Evolutionary conservation across 1,139 yeast genomes (phyloP).

Genomic region (Lodderomyces metapsilosis): DNA sequence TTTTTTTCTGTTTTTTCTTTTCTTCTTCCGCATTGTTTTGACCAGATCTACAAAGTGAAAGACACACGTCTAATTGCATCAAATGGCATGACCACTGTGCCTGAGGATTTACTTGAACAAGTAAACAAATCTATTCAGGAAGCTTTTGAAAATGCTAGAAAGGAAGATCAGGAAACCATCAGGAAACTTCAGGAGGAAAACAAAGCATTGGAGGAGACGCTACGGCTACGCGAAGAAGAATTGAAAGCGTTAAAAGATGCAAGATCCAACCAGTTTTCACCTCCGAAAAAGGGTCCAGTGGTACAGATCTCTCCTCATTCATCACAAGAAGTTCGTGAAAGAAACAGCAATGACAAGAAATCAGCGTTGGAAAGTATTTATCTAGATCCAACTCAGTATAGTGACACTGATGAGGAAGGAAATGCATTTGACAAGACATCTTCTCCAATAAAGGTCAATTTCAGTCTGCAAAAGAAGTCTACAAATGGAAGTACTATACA

Average conservation of each 20-base stretch:
- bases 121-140: background rate
- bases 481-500: background rate
- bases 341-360: background rate
- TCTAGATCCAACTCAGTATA: conserved; percentile 18
- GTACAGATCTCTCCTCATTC: background rate
- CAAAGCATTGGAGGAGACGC: background rate
- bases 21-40: background rate
- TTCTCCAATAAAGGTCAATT: conserved; percentile 7
- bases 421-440: conserved; percentile 1
- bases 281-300: background rate
- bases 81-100: conserved; percentile 3
- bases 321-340: background rate
- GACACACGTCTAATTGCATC: background rate
- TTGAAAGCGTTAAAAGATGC: background rate
- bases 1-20: conserved; percentile 1
- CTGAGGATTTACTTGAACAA: background rate
- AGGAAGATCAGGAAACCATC: conserved; percentile 8
- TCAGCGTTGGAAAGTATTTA: conserved; percentile 11
- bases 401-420: conserved; percentile 14
- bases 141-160: conserved; percentile 6
- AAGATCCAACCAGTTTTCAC: background rate
- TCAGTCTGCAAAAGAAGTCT: background rate
- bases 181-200: conserved; percentile 1
- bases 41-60: background rate
- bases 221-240: background rate